phyloP scores from a whole-genome alignment of 2,329 filamentous ascomycete genomes.

The Chaetomiaceae sp. region DNA sequence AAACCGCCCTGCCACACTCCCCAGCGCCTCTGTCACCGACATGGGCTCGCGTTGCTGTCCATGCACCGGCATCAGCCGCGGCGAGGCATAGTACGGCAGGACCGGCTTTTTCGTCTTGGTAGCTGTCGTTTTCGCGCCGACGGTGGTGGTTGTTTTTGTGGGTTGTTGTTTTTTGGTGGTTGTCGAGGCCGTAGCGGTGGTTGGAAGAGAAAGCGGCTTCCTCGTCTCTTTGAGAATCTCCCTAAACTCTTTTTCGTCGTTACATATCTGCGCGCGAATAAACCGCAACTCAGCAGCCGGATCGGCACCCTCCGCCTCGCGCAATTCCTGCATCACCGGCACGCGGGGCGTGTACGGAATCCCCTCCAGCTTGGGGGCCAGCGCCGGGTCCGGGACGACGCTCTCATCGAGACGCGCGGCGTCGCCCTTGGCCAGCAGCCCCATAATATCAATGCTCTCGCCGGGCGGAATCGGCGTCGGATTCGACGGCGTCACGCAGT shows the following conservation, averaged over 20 bases:
- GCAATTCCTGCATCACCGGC: conserved; percentile 74
- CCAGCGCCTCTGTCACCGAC: conserved; percentile 36
- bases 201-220: conserved; percentile 18
- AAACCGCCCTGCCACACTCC: conserved; percentile 19
- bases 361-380: conserved; percentile 53
- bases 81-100: conserved; percentile 36
- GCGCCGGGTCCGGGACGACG: conserved; percentile 49
- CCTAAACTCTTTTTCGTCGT: conserved; percentile 66
- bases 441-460: conserved; percentile 76
- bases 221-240: conserved; percentile 61
- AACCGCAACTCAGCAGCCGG: conserved; percentile 55
- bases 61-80: conserved; percentile 35
- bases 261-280: conserved; percentile 79
- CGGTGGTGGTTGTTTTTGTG: neutral
- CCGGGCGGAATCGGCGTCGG: conserved; percentile 72
- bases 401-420: conserved; percentile 64
- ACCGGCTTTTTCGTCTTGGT: conserved; percentile 17
- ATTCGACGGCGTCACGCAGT: conserved; percentile 90
- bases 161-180: neutral
- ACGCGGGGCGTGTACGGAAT: conserved; percentile 66
- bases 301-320: conserved; percentile 40
- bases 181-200: neutral
- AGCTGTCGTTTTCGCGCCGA: neutral
- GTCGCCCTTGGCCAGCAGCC: conserved; percentile 69
- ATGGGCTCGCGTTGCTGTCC: conserved; percentile 32